Conservation (phyloP, 495 filamentous ascomycete species). For the Hyaloscypha finlandica region DNA sequence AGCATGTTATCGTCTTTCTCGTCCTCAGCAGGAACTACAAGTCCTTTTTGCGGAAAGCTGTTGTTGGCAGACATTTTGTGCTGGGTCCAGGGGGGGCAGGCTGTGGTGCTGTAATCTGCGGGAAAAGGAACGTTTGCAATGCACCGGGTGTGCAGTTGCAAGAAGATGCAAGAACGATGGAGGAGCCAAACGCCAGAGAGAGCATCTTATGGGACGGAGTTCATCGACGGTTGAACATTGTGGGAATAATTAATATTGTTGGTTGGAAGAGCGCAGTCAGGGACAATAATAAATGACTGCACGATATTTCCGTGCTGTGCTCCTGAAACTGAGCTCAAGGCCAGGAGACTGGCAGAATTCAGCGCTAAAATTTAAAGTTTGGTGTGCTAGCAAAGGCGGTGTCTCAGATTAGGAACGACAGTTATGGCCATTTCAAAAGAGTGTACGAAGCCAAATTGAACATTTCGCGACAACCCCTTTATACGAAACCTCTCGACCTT, state of each 20-base stretch:
- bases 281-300: constrained; percentile 2
- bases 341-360: constrained; percentile 17
- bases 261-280: background rate
- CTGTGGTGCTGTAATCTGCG: constrained; percentile 15
- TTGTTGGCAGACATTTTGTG: constrained; percentile 31
- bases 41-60: constrained; percentile 26
- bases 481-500: background rate
- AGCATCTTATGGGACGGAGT: constrained; percentile 19
- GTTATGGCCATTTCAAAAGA: background rate
- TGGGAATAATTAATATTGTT: constrained; percentile 13
- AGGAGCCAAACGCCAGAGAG: constrained; percentile 15
- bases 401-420: background rate
- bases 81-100: constrained; percentile 9
- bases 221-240: constrained; percentile 11
- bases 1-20: constrained; percentile 17
- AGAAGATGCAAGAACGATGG: constrained; percentile 22
- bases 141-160: constrained; percentile 14
- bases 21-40: constrained; percentile 21
- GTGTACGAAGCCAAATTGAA: background rate
- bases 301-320: constrained; percentile 2
- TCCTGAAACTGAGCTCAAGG: constrained; percentile 31
- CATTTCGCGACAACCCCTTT: background rate
- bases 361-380: constrained; percentile 26
- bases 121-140: constrained; percentile 30
- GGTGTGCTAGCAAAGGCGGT: constrained; percentile 20